Evolutionary conservation across 2,329 filamentous ascomycete genomes (phyloP), one percentile per base, ranked within the genome.

Genomic region (Didymella pinodella): DNA sequence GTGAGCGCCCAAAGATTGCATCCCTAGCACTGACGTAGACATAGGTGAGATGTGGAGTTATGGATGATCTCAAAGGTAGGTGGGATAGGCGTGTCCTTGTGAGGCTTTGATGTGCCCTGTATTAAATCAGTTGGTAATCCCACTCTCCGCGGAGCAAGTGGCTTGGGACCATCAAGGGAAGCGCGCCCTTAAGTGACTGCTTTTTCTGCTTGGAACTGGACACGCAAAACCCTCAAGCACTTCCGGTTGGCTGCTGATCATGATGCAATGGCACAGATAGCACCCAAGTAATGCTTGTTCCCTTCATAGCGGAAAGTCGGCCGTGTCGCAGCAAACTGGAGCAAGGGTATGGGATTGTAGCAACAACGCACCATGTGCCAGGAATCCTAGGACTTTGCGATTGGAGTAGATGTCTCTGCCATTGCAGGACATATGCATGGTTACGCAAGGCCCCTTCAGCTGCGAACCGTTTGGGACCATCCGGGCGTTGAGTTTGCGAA

Each of bases 181-280:
- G 18, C 18, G 43, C 25, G 14, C 18, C 14, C 18, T 45, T 53
- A 40, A 44, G 40, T 12, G 29, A 38, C 31, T 38, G 41, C 16
- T 14, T 38, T 14, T 25, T 16, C 28, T 29, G 31, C 25, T 25
- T 34, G 7, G 34, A 20, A 25, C 40, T 40, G 34, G 31, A 48
- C 18, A 25, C 12, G 7, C 28, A 34, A 12, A 44, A 8, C 6
- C 26, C 14, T 16, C 25, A 31, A 53, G 12, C 36, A 41, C 20
- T 26, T 14, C n/a, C 40, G 12, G 26, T 36, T 43, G 56, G 46
- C 32, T 34, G 50, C 56, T 54, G 47, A 54, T 47, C 50, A 51
- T 51, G 56, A 59, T 34, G 46, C 40, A 59, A 50, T 34, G 22
- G 25, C 32, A 48, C 36, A 22, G 45, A 59, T 49, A 44, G 40